Base-by-base conservation (phyloP, 148 eudicot genomes). In the Rhododendron molle region DNA sequence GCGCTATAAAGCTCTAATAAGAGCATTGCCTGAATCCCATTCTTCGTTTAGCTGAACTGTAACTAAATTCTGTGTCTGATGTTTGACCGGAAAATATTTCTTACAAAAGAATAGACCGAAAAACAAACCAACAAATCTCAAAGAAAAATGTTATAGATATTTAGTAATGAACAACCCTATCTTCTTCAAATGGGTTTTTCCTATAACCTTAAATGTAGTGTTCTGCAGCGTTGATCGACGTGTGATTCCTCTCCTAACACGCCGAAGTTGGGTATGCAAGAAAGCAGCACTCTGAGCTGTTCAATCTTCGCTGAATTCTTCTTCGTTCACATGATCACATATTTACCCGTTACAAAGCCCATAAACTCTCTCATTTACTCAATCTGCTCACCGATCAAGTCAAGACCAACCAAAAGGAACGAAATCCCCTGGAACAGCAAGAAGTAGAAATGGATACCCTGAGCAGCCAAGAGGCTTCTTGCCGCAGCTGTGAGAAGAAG, bases 401-500 rank as follows among this genome's bases (percentile, higher is more conserved):
- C 98, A 0, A 97, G 94, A 44, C 99, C 99, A 81, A 97, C 99
- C 38, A 97, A 91, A 78, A 97, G 86, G 91, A 97, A 97, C 0
- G 99, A 93, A 14, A 95, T 81, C 44, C 99, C 99, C 90, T 97
- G 99, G 82, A 97, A 97, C 23, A 97, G 98, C 90, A 97, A 88
- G 93, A 97, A 97, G 88, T 97, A 97, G 88, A 97, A 97, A 91
- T 97, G 99, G 84, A 97, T 92, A 76, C 99, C 99, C 88, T 97
- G 99, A 87, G 99, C 98, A 12, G 98, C 92, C 67, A 97, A 91
- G 47, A 97, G 93, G 81, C 99, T 97, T 83, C 99, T 89, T 50
- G 95, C 94, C 46, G 98, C 26, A 26, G 99, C 99, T 54, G 99
- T 95, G 86, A 95, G 87, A 1, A 97, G 90, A 49, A 97, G 93